Evolutionary conservation across 192 early-diverging fungal genomes (phyloP).

Genomic region (Coemansia asiatica): DNA sequence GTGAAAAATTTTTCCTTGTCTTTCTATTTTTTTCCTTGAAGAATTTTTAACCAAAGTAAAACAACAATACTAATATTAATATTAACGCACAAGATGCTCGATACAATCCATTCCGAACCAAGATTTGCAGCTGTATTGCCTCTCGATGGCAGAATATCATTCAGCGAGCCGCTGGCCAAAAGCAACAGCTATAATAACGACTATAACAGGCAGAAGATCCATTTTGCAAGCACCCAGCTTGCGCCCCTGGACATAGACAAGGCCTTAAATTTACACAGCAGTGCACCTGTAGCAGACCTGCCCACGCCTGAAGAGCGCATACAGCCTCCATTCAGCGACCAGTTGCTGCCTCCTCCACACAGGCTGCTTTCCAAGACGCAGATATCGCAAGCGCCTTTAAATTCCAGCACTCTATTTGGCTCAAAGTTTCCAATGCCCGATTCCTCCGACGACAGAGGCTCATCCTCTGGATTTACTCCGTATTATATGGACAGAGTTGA

Average conservation of each 20-base stretch:
- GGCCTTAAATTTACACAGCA: neutral
- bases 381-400: neutral
- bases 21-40: too few relatives aligned
- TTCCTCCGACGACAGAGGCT: neutral
- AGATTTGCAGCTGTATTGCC: neutral
- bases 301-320: conserved; percentile 1
- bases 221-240: conserved; percentile 4
- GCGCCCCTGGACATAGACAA: conserved; percentile 1
- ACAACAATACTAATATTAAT: neutral
- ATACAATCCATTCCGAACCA: neutral
- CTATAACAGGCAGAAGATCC: neutral
- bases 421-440: conserved; percentile 27
- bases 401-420: conserved; percentile 8
- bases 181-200: neutral
- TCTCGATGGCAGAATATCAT: neutral
- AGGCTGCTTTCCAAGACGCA: neutral
- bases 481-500: conserved; percentile 39
- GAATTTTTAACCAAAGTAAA: too few relatives aligned
- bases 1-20: too few relatives aligned
- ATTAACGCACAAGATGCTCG: neutral
- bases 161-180: conserved; percentile 6
- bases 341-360: neutral
- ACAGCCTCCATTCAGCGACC: neutral
- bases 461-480: conserved; percentile 34
- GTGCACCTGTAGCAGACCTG: neutral